These are phyloP conservation scores for Helianthus tuberosus DNA, from an alignment of 129 eudicot species.

Conservation along the genomic window DNA sequence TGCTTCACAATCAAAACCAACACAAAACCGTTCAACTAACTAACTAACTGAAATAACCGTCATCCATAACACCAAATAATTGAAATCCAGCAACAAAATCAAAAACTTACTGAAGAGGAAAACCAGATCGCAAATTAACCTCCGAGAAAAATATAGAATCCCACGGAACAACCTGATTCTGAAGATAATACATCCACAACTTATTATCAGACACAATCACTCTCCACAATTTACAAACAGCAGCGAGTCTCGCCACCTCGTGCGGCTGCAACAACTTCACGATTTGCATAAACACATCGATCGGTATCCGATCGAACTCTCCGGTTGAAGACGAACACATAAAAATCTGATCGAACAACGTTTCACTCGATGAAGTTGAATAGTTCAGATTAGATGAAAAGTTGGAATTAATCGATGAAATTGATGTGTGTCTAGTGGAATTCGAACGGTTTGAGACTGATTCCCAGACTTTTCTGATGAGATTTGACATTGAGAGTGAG, in stretches of 20 bases:
- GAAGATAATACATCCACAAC: conserved; percentile 71
- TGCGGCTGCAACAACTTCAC: conserved; percentile 55
- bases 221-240: conserved; percentile 69
- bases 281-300: conserved; percentile 60
- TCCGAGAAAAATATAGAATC: conserved; percentile 78
- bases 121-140: conserved; percentile 60
- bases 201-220: conserved; percentile 59
- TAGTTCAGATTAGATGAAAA: conserved; percentile 2
- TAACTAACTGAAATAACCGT: neutral
- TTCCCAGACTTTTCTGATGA: conserved; percentile 54
- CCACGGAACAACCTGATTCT: conserved; percentile 54
- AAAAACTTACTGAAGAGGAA: conserved; percentile 58
- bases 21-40: neutral
- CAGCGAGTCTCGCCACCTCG: conserved; percentile 57
- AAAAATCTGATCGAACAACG: conserved; percentile 35
- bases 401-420: neutral
- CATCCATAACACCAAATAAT: neutral
- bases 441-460: conserved; percentile 50
- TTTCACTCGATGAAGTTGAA: conserved; percentile 20
- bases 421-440: conserved; percentile 14
- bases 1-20: too few relatives aligned
- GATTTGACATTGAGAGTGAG: conserved; percentile 30
- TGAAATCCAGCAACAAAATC: neutral
- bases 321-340: conserved; percentile 48
- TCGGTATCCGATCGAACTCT: conserved; percentile 68